These are phyloP conservation scores for Hymenoscyphus albidus DNA, from an alignment of 2,329 filamentous ascomycete species.

Conservation along the genomic window DNA sequence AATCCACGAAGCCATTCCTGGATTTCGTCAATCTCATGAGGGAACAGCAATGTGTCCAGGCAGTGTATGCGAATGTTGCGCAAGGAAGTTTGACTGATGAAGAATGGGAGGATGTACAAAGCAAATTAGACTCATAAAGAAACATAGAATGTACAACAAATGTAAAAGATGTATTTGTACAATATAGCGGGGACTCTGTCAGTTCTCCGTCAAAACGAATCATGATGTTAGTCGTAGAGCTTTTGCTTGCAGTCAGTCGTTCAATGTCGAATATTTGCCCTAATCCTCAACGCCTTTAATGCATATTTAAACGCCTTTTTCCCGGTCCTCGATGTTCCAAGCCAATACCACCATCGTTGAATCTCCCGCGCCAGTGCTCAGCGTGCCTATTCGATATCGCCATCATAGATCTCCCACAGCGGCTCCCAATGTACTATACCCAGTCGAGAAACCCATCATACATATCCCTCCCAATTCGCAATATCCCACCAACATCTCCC, in stretches of 20 bases:
- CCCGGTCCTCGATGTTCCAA: not conserved
- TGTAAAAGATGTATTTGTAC: constrained; percentile 22
- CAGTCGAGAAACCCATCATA: not conserved
- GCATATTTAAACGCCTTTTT: constrained; percentile 12
- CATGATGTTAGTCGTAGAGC: not conserved
- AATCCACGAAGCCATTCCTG: constrained; percentile 46
- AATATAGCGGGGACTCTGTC: constrained; percentile 13
- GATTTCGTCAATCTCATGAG: constrained; percentile 57
- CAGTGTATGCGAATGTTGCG: constrained; percentile 69
- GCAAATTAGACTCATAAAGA: constrained; percentile 44
- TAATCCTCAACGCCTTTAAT: constrained; percentile 23
- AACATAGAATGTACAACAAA: constrained; percentile 24
- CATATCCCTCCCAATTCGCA: not conserved
- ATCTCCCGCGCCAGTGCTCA: too few species aligned
- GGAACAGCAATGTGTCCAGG: constrained; percentile 70
- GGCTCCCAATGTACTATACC: not conserved
- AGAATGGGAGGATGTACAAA: constrained; percentile 50
- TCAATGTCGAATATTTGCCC: not conserved
- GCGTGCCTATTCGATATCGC: not conserved
- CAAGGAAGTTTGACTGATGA: constrained; percentile 50
- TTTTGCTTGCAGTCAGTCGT: not conserved
- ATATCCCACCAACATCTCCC: not conserved
- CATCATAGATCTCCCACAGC: not conserved
- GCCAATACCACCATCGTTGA: not conserved
- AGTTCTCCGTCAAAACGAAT: not conserved